Evolutionary conservation across 306 rosid species (phyloP).

Genomic region (Rubus idaeus): DNA sequence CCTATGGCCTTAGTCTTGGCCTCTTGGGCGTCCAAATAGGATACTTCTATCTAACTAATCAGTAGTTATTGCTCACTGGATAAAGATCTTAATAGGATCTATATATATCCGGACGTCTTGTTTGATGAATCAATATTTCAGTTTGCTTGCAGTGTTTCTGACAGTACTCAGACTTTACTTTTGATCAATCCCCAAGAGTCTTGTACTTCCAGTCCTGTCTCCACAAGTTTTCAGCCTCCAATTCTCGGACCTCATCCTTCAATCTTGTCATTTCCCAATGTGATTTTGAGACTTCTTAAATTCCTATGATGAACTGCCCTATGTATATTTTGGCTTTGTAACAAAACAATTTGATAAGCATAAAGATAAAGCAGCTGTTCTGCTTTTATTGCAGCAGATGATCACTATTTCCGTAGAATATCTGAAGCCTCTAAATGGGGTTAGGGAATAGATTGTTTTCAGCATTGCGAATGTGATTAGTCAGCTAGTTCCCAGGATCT

Average conservation of each 20-base stretch:
- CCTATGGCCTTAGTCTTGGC: background rate
- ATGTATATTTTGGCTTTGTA: background rate
- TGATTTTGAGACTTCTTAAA: background rate
- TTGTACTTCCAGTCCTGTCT: background rate
- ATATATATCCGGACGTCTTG: background rate
- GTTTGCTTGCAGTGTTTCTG: background rate
- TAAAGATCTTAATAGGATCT: background rate
- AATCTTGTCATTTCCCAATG: background rate
- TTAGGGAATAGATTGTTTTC: background rate
- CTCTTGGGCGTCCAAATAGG: background rate
- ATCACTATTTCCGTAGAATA: background rate
- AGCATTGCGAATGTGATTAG: background rate
- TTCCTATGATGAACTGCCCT: background rate
- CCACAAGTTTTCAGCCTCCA: background rate
- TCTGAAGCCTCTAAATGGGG: background rate
- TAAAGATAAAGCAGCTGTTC: background rate
- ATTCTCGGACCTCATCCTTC: background rate
- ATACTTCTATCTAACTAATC: background rate
- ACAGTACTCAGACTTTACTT: background rate
- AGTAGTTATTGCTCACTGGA: background rate
- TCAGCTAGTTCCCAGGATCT: background rate
- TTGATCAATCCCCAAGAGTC: background rate
- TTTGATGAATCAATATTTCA: background rate
- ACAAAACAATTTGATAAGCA: background rate
- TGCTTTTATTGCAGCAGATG: background rate